These are phyloP conservation scores for Phytophthora sojae DNA, from an alignment of 352 stramenopile species.

Conservation along the genomic window DNA sequence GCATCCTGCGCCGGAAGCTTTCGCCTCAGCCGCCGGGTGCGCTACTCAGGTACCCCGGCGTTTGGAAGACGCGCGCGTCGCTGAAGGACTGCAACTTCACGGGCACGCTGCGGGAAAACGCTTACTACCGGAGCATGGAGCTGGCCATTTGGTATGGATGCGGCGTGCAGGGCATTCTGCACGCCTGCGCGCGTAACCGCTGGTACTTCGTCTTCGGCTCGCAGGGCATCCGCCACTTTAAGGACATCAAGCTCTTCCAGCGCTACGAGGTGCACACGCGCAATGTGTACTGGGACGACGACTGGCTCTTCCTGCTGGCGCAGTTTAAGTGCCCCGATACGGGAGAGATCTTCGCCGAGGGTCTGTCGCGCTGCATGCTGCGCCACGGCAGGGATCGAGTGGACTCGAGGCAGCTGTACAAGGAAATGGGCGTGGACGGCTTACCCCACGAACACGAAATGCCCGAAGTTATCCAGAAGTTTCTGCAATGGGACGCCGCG, in stretches of 20 bases:
- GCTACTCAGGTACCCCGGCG: conserved; percentile 61
- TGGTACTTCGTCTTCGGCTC: conserved; percentile 82
- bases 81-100: conserved; percentile 53
- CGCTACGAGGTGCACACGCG: conserved; percentile 73
- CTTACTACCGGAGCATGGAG: conserved; percentile 81
- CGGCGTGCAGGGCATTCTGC: conserved; percentile 64
- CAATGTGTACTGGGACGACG: conserved; percentile 77
- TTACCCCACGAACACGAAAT: conserved; percentile 51
- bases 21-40: conserved; percentile 47
- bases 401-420: conserved; percentile 59
- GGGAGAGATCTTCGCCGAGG: conserved; percentile 67
- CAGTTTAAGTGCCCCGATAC: conserved; percentile 79
- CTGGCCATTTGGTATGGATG: conserved; percentile 77
- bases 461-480: conserved; percentile 56
- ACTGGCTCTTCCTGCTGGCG: conserved; percentile 73
- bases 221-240: conserved; percentile 69
- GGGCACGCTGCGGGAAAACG: conserved; percentile 63
- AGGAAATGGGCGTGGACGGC: conserved; percentile 59
- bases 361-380: conserved; percentile 68
- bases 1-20: conserved; percentile 59
- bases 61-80: conserved; percentile 64
- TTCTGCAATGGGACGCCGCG: conserved; percentile 64
- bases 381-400: conserved; percentile 59
- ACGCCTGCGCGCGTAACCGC: conserved; percentile 57
- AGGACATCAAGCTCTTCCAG: conserved; percentile 61